Conservation (phyloP, 1,284 basidiomycete genomes). For the Boletus semigastroideus region DNA sequence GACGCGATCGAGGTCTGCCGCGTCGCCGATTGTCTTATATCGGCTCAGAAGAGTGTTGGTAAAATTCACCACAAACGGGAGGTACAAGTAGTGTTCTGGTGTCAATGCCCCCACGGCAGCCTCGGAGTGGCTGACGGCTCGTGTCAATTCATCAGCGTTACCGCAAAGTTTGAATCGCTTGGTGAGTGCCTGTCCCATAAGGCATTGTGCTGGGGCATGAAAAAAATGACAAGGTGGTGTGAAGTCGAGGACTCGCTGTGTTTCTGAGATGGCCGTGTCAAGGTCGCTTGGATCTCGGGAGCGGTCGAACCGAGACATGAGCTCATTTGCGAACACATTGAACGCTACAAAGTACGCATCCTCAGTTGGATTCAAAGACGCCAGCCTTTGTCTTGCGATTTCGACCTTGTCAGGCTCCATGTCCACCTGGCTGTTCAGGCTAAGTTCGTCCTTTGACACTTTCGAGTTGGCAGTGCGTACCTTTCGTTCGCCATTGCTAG, state of each 20-base stretch:
- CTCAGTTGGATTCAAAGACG: slow-evolving; percentile 10
- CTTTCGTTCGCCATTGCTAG: slow-evolving; percentile 5
- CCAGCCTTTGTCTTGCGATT: slow-evolving; percentile 14
- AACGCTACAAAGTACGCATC: slow-evolving; percentile 18
- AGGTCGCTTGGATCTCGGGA: slow-evolving; percentile 18
- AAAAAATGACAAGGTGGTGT: slow-evolving; percentile 5
- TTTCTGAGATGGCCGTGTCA: slow-evolving; percentile 18
- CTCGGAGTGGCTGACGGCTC: slow-evolving; percentile 20
- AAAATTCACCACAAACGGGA: slow-evolving; percentile 19
- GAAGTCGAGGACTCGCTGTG: slow-evolving; percentile 9
- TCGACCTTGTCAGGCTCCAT: slow-evolving; percentile 13
- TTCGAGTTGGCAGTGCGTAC: not conserved
- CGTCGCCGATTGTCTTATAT: slow-evolving; percentile 20
- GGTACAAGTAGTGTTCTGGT: slow-evolving; percentile 15
- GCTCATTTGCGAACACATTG: slow-evolving; percentile 6
- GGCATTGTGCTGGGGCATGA: slow-evolving; percentile 11
- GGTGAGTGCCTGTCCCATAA: slow-evolving; percentile 12
- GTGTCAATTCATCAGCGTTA: slow-evolving; percentile 14
- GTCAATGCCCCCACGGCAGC: slow-evolving; percentile 12
- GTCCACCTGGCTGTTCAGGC: slow-evolving; percentile 2
- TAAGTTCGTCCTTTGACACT: not conserved
- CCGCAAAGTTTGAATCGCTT: slow-evolving; percentile 21
- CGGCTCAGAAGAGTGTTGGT: slow-evolving; percentile 18
- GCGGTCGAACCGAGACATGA: slow-evolving; percentile 18
- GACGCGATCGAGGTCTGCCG: slow-evolving; percentile 20